phyloP scores from a whole-genome alignment of 306 rosid genomes.

The Quillaja saponaria region DNA sequence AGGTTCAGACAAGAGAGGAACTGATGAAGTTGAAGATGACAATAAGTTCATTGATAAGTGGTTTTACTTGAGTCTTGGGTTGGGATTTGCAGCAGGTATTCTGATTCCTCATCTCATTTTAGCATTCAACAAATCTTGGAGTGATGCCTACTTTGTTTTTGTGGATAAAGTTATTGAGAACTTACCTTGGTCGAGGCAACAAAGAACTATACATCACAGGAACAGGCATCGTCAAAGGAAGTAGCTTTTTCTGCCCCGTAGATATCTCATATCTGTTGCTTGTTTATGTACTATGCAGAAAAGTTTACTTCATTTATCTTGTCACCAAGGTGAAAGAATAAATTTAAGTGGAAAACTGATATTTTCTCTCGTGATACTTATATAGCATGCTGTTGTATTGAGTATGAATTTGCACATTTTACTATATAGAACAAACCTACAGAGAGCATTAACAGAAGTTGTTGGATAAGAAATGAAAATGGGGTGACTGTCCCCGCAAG shows the following conservation, averaged over 20 bases:
- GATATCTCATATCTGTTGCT: neutral
- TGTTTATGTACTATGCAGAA: too few species aligned
- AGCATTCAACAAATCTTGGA: slow-evolving; percentile 36
- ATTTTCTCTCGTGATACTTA: too few species aligned
- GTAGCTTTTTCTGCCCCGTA: neutral
- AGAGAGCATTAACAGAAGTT: too few species aligned
- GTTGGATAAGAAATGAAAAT: too few species aligned
- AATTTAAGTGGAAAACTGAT: too few species aligned
- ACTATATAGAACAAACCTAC: too few species aligned
- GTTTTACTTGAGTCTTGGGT: slow-evolving; percentile 53
- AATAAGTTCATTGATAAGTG: slow-evolving; percentile 35
- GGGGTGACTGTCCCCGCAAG: too few species aligned
- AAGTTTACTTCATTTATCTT: too few species aligned
- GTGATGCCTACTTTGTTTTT: slow-evolving; percentile 36
- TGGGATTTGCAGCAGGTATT: slow-evolving; percentile 47
- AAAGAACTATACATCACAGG: slow-evolving; percentile 4
- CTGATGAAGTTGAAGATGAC: neutral
- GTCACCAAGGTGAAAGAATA: too few species aligned
- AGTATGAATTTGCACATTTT: too few species aligned
- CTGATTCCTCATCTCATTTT: slow-evolving; percentile 44
- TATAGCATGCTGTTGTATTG: too few species aligned
- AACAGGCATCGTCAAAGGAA: neutral
- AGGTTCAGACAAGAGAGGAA: neutral
- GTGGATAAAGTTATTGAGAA: slow-evolving; percentile 31
- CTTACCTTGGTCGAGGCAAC: neutral